These are phyloP conservation scores for Fusarium fujikuroi DNA, from an alignment of 2,329 filamentous ascomycete species.

Conservation along the genomic window DNA sequence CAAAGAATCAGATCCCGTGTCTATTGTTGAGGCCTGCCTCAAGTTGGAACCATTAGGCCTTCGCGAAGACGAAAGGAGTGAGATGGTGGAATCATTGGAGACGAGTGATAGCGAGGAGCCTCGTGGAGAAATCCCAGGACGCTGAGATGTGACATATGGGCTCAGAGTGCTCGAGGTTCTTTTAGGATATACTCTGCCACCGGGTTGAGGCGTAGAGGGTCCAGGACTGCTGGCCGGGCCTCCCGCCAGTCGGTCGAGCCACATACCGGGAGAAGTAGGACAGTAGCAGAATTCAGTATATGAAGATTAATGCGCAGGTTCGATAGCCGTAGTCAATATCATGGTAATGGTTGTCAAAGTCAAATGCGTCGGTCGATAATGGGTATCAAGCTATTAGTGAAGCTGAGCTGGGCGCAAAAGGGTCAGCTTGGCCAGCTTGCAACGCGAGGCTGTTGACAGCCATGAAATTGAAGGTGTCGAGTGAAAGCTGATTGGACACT, in stretches of 20 bases:
- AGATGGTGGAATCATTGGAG: conserved; percentile 80
- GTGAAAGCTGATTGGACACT: conserved; percentile 31
- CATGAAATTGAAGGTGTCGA: conserved; percentile 11
- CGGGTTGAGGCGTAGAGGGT: conserved; percentile 69
- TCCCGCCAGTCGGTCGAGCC: conserved; percentile 86
- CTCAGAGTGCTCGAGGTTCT: conserved; percentile 75
- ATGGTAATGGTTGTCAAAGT: conserved; percentile 23
- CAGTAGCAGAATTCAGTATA: conserved; percentile 1
- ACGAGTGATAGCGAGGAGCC: conserved; percentile 83
- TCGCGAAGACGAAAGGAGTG: conserved; percentile 72
- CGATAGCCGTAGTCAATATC: not conserved
- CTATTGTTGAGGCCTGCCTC: conserved; percentile 65
- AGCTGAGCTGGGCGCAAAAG: conserved; percentile 32
- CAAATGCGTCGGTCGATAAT: conserved; percentile 5
- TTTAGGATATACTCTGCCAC: conserved; percentile 73
- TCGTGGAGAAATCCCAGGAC: conserved; percentile 74
- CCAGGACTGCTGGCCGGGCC: conserved; percentile 69
- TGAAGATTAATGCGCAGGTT: conserved; percentile 9
- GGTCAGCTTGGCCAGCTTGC: conserved; percentile 45
- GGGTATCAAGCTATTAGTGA: conserved; percentile 16
- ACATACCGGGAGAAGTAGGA: conserved; percentile 67
- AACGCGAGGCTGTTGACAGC: conserved; percentile 40
- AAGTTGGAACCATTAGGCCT: conserved; percentile 75
- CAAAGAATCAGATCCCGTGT: conserved; percentile 74
- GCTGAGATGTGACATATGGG: conserved; percentile 74